Percentiles rank a stretch among this genome's conserved stretches.
These are phyloP conservation scores for Sarocladium brachiariae DNA, from an alignment of 2,329 filamentous ascomycete species.

Conservation along the genomic window DNA sequence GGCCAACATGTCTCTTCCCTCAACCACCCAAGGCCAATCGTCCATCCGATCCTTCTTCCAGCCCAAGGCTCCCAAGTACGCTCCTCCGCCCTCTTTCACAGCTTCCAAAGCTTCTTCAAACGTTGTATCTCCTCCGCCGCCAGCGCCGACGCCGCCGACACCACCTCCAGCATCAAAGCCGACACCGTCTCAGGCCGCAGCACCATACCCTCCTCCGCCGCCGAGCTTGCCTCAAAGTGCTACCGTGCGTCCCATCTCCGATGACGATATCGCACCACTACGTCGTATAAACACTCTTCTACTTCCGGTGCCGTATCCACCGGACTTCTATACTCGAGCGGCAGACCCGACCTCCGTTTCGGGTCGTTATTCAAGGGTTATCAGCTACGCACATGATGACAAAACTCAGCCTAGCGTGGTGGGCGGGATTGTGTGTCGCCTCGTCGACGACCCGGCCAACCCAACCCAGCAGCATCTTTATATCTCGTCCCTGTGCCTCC, in stretches of 20 bases:
- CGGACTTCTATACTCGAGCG: slow-evolving; percentile 54
- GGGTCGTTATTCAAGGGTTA: slow-evolving; percentile 51
- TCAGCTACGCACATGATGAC: slow-evolving; percentile 46
- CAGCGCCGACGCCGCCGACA: too few relatives aligned
- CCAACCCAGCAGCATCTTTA: slow-evolving; percentile 39
- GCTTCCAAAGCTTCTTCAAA: slow-evolving; percentile 10
- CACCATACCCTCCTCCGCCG: slow-evolving; percentile 23
- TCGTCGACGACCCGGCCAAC: slow-evolving; percentile 28
- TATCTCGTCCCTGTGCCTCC: slow-evolving; percentile 56
- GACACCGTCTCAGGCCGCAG: slow-evolving; percentile 12
- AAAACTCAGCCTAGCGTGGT: slow-evolving; percentile 42
- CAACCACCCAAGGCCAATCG: slow-evolving; percentile 35
- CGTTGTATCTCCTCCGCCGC: slow-evolving; percentile 15
- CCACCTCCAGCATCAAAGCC: slow-evolving; percentile 15
- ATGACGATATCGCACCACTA: slow-evolving; percentile 48
- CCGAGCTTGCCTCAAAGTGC: slow-evolving; percentile 39
- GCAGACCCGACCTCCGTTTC: slow-evolving; percentile 41
- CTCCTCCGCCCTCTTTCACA: slow-evolving; percentile 24
- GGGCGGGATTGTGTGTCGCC: slow-evolving; percentile 56
- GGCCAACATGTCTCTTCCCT: slow-evolving; percentile 33
- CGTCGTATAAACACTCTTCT: slow-evolving; percentile 60
- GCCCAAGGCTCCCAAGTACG: slow-evolving; percentile 34
- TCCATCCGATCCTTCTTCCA: slow-evolving; percentile 60
- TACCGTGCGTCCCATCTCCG: slow-evolving; percentile 42
- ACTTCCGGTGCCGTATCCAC: slow-evolving; percentile 56